Base-by-base conservation (phyloP, 2,329 filamentous ascomycete species). In the Trichoderma sp. region DNA sequence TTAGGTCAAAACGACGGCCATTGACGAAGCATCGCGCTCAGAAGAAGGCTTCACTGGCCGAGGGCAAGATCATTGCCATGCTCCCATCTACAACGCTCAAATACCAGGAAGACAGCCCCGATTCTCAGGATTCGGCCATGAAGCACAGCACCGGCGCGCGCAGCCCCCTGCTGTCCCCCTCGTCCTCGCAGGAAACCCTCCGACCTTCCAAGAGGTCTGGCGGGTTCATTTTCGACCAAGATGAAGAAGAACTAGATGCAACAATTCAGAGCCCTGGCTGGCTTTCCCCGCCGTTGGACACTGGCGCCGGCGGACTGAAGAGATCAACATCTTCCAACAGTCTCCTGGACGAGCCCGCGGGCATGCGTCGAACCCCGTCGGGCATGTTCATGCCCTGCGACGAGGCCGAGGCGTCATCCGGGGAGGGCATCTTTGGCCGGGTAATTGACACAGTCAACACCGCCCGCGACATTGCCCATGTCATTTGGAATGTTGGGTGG, bases 371-470 rank as follows among this genome's bases (percentile, higher is more conserved):
- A 72, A 96, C 92, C 22, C 84, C 89, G 60, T 95, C 92, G 45
- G 93, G 93, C 72, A 96, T 97, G 92, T 91, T 97, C 74, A 94
- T 96, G 91, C 92, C 93, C 8, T 91, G 90, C 73, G 91, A 93
- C 72, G 90, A 93, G 72, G 88, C 88, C 69, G 91, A 93, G 71
- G 82, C 78, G 76, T 84, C 78, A 56, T 81, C 84, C 69, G 87
- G 82, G 74, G 83, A 85, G 61, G 90, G 90, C 56, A 84, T 96
- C 66, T 86, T 96, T 75, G 91, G 92, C 69, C 89, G 90, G 73
- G 89, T 96, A 59, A 88, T 94, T 76, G 92, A 96, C 80, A 94
- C 92, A 74, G 87, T 90, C 78, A 90, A 90, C 79, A 90, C 89
- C 60, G 89, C 88, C 72, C 86, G 88, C 73, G 89, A 91, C 74